Percentiles rank a stretch among this genome's conserved stretches.
Conservation (phyloP, 768 basidiomycete species). For the Crepidotus variabilis region DNA sequence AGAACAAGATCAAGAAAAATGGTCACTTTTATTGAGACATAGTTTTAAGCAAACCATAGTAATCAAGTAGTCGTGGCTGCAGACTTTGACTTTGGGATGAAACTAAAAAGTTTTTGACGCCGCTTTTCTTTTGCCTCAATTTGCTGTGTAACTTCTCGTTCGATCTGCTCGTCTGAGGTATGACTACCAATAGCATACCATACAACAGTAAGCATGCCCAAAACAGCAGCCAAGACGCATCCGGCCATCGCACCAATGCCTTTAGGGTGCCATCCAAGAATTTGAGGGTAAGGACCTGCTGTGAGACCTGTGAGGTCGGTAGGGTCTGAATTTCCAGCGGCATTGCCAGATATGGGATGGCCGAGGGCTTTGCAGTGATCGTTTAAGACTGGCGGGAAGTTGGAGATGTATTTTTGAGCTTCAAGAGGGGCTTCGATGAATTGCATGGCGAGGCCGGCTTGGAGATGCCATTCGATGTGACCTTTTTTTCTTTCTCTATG, state of each 20-base stretch:
- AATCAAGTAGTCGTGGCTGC: neutral
- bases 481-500: slow-evolving; percentile 33
- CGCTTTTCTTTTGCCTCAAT: slow-evolving; percentile 55
- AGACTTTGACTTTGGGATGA: slow-evolving; percentile 2
- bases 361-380: slow-evolving; percentile 73
- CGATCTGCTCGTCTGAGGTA: slow-evolving; percentile 78
- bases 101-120: slow-evolving; percentile 38
- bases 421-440: slow-evolving; percentile 79
- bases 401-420: slow-evolving; percentile 47
- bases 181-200: slow-evolving; percentile 85
- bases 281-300: slow-evolving; percentile 70
- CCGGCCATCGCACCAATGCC: slow-evolving; percentile 78
- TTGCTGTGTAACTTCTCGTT: slow-evolving; percentile 57
- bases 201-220: slow-evolving; percentile 78
- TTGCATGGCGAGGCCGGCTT: slow-evolving; percentile 79
- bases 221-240: slow-evolving; percentile 76
- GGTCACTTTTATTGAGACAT: no score
- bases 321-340: slow-evolving; percentile 70
- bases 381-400: slow-evolving; percentile 53
- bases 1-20: no score
- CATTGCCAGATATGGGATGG: slow-evolving; percentile 72
- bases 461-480: slow-evolving; percentile 86
- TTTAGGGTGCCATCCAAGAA: slow-evolving; percentile 66
- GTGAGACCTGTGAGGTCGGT: slow-evolving; percentile 66
- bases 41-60: neutral